Base-by-base conservation (phyloP, 139 green algal genomes). In the Chara braunii region DNA sequence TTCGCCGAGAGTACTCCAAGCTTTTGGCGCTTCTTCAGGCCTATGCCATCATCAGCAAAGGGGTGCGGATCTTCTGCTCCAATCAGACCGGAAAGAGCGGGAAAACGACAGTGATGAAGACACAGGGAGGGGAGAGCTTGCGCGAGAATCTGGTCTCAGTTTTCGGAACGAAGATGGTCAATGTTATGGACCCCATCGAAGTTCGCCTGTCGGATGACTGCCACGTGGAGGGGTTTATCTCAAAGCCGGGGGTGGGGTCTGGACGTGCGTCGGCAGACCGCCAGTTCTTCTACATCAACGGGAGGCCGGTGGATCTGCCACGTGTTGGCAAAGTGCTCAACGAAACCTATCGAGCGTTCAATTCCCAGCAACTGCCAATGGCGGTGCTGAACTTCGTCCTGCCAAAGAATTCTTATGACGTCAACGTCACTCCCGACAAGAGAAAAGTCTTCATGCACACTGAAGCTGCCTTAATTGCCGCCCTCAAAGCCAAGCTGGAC, bases 401-500 rank as follows among this genome's bases (percentile, higher is more conserved):
- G 33, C 77, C 79, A 6, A 42, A 64, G 7, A 64, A 79, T 18
- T 33, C 69, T 1, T 88, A 85, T 48, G 92, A 98, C 64, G 80
- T 98, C 29, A 98, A 98, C 59, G 84, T 98, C 1, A 95, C 92
- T 3, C 92, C 92, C 1, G 92, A 98, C 73, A 98, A 98, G 84
- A 80, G 92, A 30, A 86, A 84, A 44, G 85, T 80, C 42, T 64
- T 81, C 14, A 26, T 83, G 48, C 75, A 81, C 28, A 22, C 42
- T 22, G 82, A 89, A 68, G 32, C 58, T 12, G 48, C 23, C 3
- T 23, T 85, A 7, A 34, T 90, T 34, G 74, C 85, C 59, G 66
- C 64, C 0, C 63, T 95, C 37, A 61, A 82, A 36, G 43, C 72
- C n/a, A 70, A 37, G 2, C 67, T 90, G 35, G n/a, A 77, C 68